phyloP scores from a whole-genome alignment of 768 basidiomycete genomes.

The Termitomyces sp. region DNA sequence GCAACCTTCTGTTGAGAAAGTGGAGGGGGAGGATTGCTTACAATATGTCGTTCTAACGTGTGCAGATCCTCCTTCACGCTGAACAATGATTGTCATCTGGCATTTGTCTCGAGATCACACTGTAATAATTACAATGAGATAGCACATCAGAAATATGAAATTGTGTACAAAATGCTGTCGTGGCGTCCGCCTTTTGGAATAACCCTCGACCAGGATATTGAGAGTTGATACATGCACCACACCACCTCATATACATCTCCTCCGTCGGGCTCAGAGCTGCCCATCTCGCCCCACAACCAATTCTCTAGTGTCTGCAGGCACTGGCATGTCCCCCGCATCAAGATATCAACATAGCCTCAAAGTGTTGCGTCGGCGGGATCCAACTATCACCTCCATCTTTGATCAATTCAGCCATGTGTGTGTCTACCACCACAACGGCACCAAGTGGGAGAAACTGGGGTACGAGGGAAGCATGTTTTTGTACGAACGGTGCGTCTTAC shows the following conservation, averaged over 20 bases:
- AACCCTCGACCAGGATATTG: constrained; percentile 68
- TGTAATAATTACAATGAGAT: no score
- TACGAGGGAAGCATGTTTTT: constrained; percentile 89
- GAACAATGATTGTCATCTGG: no score
- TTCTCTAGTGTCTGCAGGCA: constrained; percentile 17
- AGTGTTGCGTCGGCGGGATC: constrained; percentile 72
- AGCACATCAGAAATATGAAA: no score
- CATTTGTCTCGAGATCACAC: no score
- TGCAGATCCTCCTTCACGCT: no score
- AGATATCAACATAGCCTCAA: constrained; percentile 77
- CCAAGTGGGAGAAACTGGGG: constrained; percentile 80
- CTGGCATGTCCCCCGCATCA: constrained; percentile 60
- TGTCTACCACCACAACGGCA: constrained; percentile 68
- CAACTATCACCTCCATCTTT: constrained; percentile 73
- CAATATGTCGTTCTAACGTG: no score
- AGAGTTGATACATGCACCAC: constrained; percentile 55
- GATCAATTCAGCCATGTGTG: constrained; percentile 89
- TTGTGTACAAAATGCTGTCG: constrained; percentile 24
- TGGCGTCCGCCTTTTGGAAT: constrained; percentile 60
- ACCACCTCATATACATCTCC: constrained; percentile 13
- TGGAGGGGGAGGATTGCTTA: no score
- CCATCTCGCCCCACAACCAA: constrained; percentile 8
- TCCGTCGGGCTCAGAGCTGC: constrained; percentile 8
- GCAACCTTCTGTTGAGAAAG: no score
- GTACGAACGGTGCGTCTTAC: constrained; percentile 64